phyloP scores from a whole-genome alignment of 75 land plant species.

The Pseudotsuga menziesii region DNA sequence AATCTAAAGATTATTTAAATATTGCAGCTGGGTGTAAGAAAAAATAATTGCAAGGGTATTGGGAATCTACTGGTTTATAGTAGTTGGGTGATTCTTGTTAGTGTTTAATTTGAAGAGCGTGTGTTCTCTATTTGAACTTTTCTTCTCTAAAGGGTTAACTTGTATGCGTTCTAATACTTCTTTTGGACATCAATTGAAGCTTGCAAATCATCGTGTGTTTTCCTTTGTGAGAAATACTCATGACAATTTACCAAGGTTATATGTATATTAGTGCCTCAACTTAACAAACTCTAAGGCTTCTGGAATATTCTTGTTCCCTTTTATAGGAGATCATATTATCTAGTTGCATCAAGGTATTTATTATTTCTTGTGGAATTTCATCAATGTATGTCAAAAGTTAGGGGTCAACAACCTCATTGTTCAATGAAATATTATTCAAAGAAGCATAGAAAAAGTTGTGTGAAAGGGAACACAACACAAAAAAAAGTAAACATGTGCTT shows the following conservation, averaged over 20 bases:
- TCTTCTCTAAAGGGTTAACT: background rate
- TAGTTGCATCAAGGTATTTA: slow-evolving; percentile 79
- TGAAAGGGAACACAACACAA: no score
- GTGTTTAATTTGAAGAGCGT: background rate
- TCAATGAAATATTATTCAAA: background rate
- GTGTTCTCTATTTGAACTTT: background rate
- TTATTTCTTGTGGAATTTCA: background rate
- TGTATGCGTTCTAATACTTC: background rate
- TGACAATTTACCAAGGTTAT: slow-evolving; percentile 30
- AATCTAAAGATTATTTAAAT: no score
- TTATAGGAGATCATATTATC: slow-evolving; percentile 48
- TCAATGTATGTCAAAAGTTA: background rate
- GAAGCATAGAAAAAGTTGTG: no score
- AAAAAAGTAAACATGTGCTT: no score
- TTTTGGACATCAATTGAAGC: slow-evolving; percentile 22
- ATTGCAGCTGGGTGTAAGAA: background rate
- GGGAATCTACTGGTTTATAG: background rate
- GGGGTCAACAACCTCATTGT: background rate
- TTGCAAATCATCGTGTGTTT: slow-evolving; percentile 40
- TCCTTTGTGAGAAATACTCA: slow-evolving; percentile 41
- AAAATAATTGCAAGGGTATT: background rate
- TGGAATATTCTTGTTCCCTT: slow-evolving; percentile 53
- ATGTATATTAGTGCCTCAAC: slow-evolving; percentile 65
- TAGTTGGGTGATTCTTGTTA: background rate
- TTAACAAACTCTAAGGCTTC: slow-evolving; percentile 62